These are phyloP conservation scores for Aspergillus hiratsukae DNA, from an alignment of 2,329 filamentous ascomycete genomes.

Conservation along the genomic window DNA sequence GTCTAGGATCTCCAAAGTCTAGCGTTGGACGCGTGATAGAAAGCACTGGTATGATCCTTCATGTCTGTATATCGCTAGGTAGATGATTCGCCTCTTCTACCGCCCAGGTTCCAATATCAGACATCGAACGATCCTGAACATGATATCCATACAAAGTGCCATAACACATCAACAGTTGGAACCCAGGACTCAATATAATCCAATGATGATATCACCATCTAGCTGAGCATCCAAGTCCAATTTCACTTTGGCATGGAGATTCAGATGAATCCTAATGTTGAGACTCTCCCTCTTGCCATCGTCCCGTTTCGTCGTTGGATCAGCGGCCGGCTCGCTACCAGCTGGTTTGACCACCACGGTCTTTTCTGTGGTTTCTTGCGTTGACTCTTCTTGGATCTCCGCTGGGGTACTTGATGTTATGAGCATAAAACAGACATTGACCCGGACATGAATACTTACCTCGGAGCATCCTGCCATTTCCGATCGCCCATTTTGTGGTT, in stretches of 20 bases:
- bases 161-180: not conserved
- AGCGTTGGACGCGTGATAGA: not conserved
- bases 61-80: not conserved
- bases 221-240: not conserved
- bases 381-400: not conserved
- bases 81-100: not conserved
- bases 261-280: not conserved
- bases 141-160: not conserved
- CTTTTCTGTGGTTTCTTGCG: not conserved
- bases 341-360: not conserved
- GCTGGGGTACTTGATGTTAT: not conserved
- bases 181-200: not conserved
- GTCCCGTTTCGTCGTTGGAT: not conserved
- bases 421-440: no score
- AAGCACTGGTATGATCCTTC: not conserved
- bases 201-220: not conserved
- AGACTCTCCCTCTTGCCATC: not conserved
- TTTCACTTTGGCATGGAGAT: not conserved
- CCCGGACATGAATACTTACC: no score
- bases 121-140: not conserved
- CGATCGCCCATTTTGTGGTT: no score
- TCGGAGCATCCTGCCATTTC: no score
- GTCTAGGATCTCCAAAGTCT: not conserved
- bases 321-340: not conserved
- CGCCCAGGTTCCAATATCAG: not conserved